Conservation (phyloP, 1,284 basidiomycete genomes). For the Xanthoconium separans region DNA sequence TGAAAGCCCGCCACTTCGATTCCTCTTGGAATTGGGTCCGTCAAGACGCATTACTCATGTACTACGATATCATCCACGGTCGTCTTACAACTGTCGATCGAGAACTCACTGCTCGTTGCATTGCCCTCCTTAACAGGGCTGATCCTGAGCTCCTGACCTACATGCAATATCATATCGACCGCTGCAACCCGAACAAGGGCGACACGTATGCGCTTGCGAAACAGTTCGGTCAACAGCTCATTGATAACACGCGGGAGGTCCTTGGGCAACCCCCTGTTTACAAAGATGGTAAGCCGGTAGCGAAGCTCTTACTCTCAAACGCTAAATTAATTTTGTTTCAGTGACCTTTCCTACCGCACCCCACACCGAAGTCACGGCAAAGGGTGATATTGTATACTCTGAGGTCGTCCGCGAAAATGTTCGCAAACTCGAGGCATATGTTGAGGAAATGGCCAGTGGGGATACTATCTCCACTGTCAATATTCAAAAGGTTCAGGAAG, state of each 20-base stretch:
- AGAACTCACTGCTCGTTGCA: slow-evolving; percentile 96
- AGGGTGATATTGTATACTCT: slow-evolving; percentile 93
- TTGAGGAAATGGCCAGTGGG: slow-evolving; percentile 97
- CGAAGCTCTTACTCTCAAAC: not conserved
- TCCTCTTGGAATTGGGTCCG: slow-evolving; percentile 99
- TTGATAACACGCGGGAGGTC: slow-evolving; percentile 91
- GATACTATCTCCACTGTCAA: slow-evolving; percentile 85
- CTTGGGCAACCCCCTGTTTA: slow-evolving; percentile 84
- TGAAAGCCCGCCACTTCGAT: slow-evolving; percentile 97
- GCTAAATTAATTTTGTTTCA: slow-evolving; percentile 29
- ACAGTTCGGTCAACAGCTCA: slow-evolving; percentile 94
- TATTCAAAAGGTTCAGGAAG: slow-evolving; percentile 95
- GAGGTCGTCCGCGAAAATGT: slow-evolving; percentile 96
- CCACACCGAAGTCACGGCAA: slow-evolving; percentile 88
- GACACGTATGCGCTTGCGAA: slow-evolving; percentile 93
- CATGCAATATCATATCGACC: slow-evolving; percentile 95
- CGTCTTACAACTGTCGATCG: slow-evolving; percentile 90
- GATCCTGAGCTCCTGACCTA: slow-evolving; percentile 88
- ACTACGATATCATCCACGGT: slow-evolving; percentile 97
- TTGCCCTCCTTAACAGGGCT: slow-evolving; percentile 96
- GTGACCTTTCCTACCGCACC: slow-evolving; percentile 99
- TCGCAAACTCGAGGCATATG: slow-evolving; percentile 96
- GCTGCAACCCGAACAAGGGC: slow-evolving; percentile 79
- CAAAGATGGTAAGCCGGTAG: slow-evolving; percentile 77
- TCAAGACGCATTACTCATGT: slow-evolving; percentile 93